Percentiles rank a stretch among this genome's conserved stretches.
Conservation (phyloP, 2,329 filamentous ascomycete genomes). For the Stemphylium beticola region DNA sequence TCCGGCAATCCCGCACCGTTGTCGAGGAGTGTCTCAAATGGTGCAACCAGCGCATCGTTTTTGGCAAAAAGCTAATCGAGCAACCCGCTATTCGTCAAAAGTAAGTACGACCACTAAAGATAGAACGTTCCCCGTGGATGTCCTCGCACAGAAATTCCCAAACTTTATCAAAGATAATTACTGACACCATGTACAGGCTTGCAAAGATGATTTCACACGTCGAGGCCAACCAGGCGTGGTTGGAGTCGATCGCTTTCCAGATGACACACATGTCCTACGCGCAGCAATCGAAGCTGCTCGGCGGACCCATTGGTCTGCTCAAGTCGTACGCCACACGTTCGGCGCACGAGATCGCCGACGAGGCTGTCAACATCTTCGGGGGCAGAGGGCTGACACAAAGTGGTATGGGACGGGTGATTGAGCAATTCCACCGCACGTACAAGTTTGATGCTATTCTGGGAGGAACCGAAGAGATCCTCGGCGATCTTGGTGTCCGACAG, state of each 20-base stretch:
- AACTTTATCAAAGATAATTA: neutral
- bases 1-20: conserved; percentile 70
- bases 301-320: conserved; percentile 80
- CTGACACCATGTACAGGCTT: conserved; percentile 57
- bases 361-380: conserved; percentile 85
- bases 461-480: conserved; percentile 82
- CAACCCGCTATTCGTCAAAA: conserved; percentile 84
- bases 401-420: conserved; percentile 82
- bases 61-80: conserved; percentile 80
- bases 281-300: conserved; percentile 75
- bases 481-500: conserved; percentile 81
- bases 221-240: conserved; percentile 85
- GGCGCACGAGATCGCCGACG: conserved; percentile 83
- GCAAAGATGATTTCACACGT: conserved; percentile 85
- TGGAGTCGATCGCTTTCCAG: conserved; percentile 84
- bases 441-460: conserved; percentile 73
- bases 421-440: conserved; percentile 84
- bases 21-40: conserved; percentile 88
- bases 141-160: neutral
- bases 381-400: conserved; percentile 79
- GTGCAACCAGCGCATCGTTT: conserved; percentile 85
- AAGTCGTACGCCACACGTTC: conserved; percentile 80
- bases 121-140: neutral
- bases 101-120: conserved; percentile 50
- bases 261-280: conserved; percentile 86